These are phyloP conservation scores for Panellus pusillus DNA, from an alignment of 768 basidiomycete genomes.

Conservation along the genomic window DNA sequence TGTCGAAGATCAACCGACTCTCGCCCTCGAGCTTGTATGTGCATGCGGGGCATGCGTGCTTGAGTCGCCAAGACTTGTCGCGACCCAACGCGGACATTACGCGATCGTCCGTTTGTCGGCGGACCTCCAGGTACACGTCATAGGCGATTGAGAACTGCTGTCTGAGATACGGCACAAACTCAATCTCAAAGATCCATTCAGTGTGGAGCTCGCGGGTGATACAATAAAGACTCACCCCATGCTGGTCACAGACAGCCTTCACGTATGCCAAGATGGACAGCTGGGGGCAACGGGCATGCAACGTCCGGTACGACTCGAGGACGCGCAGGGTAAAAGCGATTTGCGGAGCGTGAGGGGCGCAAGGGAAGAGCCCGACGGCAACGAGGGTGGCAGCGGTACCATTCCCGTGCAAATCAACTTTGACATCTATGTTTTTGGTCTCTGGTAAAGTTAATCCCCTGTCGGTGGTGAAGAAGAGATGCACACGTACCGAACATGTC, in stretches of 20 bases:
- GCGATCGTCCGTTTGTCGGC: neutral
- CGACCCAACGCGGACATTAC: no score
- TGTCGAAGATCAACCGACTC: constrained; percentile 11
- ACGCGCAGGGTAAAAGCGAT: no score
- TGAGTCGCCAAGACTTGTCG: constrained; percentile 22
- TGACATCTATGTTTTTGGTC: neutral
- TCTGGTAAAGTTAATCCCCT: neutral
- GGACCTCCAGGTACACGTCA: constrained; percentile 23
- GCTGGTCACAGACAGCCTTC: no score
- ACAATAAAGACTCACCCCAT: neutral
- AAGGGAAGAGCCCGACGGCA: constrained; percentile 10
- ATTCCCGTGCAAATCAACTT: neutral
- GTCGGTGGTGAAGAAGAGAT: neutral
- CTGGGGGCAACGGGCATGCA: no score
- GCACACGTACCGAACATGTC: constrained; percentile 1
- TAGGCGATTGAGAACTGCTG: constrained; percentile 20
- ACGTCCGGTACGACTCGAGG: no score
- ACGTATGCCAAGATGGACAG: no score
- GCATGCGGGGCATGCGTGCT: constrained; percentile 28
- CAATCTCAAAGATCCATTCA: neutral
- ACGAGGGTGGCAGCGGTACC: neutral
- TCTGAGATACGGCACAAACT: constrained; percentile 10
- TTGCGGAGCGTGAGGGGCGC: constrained; percentile 13
- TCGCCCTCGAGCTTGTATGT: constrained; percentile 25
- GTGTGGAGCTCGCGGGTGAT: neutral